Evolutionary conservation across 1,284 basidiomycete genomes (phyloP), one percentile per base, ranked within the genome.

Genomic region (Taiwanofungus camphoratus): DNA sequence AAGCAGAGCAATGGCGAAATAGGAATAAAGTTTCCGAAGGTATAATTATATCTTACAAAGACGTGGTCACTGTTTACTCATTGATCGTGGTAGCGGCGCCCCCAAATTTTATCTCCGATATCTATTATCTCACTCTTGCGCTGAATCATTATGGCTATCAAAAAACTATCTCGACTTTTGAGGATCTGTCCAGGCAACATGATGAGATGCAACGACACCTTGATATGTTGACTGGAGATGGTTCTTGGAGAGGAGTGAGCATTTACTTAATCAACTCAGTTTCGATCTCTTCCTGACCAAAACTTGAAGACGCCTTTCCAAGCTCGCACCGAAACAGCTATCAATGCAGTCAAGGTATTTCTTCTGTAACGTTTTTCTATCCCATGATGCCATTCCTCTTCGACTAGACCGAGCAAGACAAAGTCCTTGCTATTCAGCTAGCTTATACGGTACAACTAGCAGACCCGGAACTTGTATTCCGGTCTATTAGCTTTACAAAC

Each of bases 81-180:
- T 26, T 41, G 9, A 46, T 26, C 36, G 19, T 36, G 11, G 26
- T 19, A 19, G 4, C 53, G 77, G 77, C 69, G 11, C 59, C 75
- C 5, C 76, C 87, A 2, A 97, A 96, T 63, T 99, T 99, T 66
- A 94, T 99, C 52, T 93, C 94, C 1, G 87, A 98, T 42, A 79
- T 96, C 9, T 99, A 96, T 70, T 98, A 88, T 70, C 71, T 98
- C 29, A 74, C 84, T 7, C 76, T 89, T 46, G 82, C 90, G 0
- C 84, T 86, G 68, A 84, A 87, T 47, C 92, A 96, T 62, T 84
- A 92, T 43, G 93, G 92, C 1, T 77, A 89, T 46, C 73, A 86
- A 54, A 84, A 80, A 58, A 90, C 90, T 0, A 82, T 93, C 36
- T 80, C 81, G 34, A 81, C 77, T 6, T 83, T 82, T 50, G 80